Evolutionary conservation across 768 basidiomycete species (phyloP), one percentile per base, ranked within the genome.

Genomic region (Candolleomyces aberdarensis): DNA sequence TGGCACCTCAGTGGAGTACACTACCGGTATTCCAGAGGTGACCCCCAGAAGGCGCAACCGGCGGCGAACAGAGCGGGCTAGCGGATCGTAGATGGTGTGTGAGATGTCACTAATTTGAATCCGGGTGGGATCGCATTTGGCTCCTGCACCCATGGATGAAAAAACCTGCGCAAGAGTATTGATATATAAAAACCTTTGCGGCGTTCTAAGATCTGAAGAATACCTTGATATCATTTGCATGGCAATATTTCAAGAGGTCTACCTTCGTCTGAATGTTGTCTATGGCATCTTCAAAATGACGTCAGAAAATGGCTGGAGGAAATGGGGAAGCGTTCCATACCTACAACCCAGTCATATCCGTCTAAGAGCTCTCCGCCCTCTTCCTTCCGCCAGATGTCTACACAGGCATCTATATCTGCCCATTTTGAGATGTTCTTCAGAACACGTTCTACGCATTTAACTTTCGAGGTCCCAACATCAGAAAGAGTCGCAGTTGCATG

Each of bases 251-350:
- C 8, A 99, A 82, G 48, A 98, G 79, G 67, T 98, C 96, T 11
- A 97, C 94, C 71, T 99, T 98, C 0, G 96, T 96, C 51, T 91
- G 84, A 63, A 98, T 96, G 69, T 99, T 98, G 75, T 98, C 96
- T 61, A 98, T 99, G 5, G 95, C 95, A 73, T 99, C 96, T 86
- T 67, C 5, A 57, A 44, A 53, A 2, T 13, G 32, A 36, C 6
- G 36, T 57, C 32, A 36, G 19, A 56, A 54, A 44, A 46, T 20
- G 31, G 51, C 40, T 13, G 20, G 31, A 14, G 3, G 3, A 14
- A 49, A n/a, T 9, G 26, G 57, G 54, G 64, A 26, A 53, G 9
- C 22, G 32, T 10, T 19, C 66, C 83, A 59, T 62, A 91, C 91
- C 92, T 64, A 99, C 83, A 20, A 98, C 96, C 92, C 95, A 99